Percentiles rank a stretch among this genome's conserved stretches.
Conservation (phyloP, 495 filamentous ascomycete species). For the Geopyxis carbonaria region DNA sequence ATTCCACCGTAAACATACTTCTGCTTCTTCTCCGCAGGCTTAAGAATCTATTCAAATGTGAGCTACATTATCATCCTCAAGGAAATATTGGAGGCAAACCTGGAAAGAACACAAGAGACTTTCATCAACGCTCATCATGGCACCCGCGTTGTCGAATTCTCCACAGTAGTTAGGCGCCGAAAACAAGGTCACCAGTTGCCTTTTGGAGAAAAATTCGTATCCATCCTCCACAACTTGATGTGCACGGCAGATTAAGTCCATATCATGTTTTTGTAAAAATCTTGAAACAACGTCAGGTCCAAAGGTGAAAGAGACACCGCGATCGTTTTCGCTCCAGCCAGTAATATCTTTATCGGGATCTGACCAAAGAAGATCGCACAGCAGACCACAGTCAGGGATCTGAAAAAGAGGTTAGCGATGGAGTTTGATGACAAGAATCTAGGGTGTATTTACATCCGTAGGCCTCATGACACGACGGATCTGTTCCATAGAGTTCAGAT, state of each 20-base stretch:
- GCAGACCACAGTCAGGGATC: slow-evolving; percentile 95
- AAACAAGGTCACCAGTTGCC: slow-evolving; percentile 93
- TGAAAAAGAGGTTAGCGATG: slow-evolving; percentile 28
- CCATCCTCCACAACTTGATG: slow-evolving; percentile 99
- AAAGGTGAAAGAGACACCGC: slow-evolving; percentile 97
- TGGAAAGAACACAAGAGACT: slow-evolving; percentile 97
- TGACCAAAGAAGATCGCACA: slow-evolving; percentile 96
- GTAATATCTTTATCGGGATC: slow-evolving; percentile 99
- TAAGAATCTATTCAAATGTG: slow-evolving; percentile 78
- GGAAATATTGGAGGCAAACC: slow-evolving; percentile 37
- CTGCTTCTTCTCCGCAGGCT: slow-evolving; percentile 99
- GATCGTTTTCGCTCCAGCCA: slow-evolving; percentile 99
- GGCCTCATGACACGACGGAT: slow-evolving; percentile 97
- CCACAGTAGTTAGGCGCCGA: slow-evolving; percentile 98
- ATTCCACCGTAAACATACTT: slow-evolving; percentile 95
- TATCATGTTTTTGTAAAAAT: slow-evolving; percentile 98
- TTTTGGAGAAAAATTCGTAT: slow-evolving; percentile 99
- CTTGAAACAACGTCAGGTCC: slow-evolving; percentile 97
- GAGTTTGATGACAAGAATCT: not conserved
- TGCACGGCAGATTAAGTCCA: slow-evolving; percentile 97
- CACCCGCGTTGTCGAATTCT: slow-evolving; percentile 97
- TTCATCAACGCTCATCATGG: slow-evolving; percentile 99
- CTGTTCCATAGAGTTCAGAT: slow-evolving; percentile 99
- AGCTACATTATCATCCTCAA: not conserved
- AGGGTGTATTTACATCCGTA: slow-evolving; percentile 60